Evolutionary conservation across 176 grass and related monocot species (phyloP).

Genomic region (Tillandsia fasciculata): DNA sequence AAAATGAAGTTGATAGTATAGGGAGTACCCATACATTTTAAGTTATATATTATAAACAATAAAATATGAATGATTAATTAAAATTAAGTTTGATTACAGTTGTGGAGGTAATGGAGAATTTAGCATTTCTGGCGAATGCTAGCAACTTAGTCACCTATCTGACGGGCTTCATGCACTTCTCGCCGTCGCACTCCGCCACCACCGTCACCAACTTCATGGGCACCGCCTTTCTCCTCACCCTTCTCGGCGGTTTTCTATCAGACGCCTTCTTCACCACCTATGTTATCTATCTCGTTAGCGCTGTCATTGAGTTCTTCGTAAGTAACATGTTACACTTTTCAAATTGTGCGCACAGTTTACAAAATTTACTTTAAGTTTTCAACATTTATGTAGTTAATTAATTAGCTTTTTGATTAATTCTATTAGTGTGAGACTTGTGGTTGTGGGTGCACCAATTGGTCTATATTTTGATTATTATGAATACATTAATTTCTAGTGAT

Average conservation of each 20-base stretch:
- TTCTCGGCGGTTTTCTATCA: slow-evolving; percentile 82
- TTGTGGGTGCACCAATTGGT: too few relatives aligned
- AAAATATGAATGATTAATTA: not conserved
- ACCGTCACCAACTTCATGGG: slow-evolving; percentile 96
- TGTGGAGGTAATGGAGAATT: slow-evolving; percentile 81
- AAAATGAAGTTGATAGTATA: not conserved
- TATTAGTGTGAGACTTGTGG: too few relatives aligned
- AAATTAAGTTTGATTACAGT: slow-evolving; percentile 20
- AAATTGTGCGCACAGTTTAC: not conserved
- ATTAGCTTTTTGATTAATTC: not conserved
- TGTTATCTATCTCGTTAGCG: slow-evolving; percentile 56
- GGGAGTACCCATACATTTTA: too few relatives aligned
- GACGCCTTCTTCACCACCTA: slow-evolving; percentile 91
- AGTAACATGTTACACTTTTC: not conserved
- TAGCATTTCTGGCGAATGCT: slow-evolving; percentile 86
- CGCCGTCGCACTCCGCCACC: slow-evolving; percentile 72
- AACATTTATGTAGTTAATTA: not conserved
- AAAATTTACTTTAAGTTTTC: not conserved
- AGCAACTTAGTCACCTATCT: slow-evolving; percentile 98
- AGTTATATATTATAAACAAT: not conserved
- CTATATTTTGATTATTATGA: too few relatives aligned
- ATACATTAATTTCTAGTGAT: too few relatives aligned
- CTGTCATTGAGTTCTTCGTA: slow-evolving; percentile 67
- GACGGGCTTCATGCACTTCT: slow-evolving; percentile 64
- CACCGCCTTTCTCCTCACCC: slow-evolving; percentile 72